Evolutionary conservation across 1,139 yeast species (phyloP).

Genomic region (Yamadazyma songkhlaensis): DNA sequence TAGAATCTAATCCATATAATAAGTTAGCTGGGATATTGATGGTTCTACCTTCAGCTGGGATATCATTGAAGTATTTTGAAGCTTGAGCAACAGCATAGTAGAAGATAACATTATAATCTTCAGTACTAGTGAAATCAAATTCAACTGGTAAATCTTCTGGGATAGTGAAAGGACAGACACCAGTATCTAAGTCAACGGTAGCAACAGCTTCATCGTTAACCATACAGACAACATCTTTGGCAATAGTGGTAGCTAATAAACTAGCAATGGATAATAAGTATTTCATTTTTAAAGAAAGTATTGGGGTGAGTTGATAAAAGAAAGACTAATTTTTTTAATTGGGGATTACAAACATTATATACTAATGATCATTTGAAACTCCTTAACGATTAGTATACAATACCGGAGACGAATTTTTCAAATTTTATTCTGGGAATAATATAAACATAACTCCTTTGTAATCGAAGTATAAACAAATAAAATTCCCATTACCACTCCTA

Average conservation of each 20-base stretch:
- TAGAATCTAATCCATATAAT: conserved; percentile 22
- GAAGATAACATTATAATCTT: conserved; percentile 34
- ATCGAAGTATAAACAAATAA: too few relatives aligned
- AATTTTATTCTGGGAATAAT: too few relatives aligned
- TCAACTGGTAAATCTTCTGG: conserved; percentile 28
- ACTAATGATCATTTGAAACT: too few relatives aligned
- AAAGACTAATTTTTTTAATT: conserved; percentile 3
- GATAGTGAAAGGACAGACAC: conserved; percentile 36
- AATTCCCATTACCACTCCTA: too few relatives aligned
- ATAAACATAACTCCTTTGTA: too few relatives aligned
- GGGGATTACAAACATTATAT: neutral
- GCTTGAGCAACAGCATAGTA: conserved; percentile 29
- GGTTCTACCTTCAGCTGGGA: conserved; percentile 31
- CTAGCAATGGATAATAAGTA: conserved; percentile 14
- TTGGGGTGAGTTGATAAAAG: conserved; percentile 7
- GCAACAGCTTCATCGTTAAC: conserved; percentile 31
- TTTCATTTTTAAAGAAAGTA: conserved; percentile 12
- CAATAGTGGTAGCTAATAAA: conserved; percentile 13
- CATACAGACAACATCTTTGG: conserved; percentile 32
- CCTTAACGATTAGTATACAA: too few relatives aligned
- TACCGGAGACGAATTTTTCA: too few relatives aligned
- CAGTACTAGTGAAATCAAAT: conserved; percentile 25
- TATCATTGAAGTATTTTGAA: conserved; percentile 32
- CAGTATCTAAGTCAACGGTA: conserved; percentile 41
- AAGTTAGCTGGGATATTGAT: conserved; percentile 32